Base-by-base conservation (phyloP, 345 rosid species). In the Geranium rotundifolium region DNA sequence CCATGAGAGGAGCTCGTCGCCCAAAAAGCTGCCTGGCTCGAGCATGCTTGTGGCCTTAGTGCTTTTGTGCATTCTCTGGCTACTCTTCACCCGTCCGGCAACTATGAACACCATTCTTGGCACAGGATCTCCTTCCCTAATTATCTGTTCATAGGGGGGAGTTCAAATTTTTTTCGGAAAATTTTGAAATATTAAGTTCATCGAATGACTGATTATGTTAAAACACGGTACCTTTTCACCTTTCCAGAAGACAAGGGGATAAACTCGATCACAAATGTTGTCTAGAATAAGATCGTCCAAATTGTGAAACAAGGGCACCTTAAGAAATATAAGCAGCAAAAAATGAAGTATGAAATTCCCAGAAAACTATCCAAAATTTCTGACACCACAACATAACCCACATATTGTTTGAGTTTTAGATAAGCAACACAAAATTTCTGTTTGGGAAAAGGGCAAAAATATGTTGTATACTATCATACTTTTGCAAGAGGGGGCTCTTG, bases 1-100 rank as follows among this genome's bases (percentile, higher is more conserved):
- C 86, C 88, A 85, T n/a, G 84, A 79, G 23, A 83, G 79, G 34
- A 85, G 78, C 66, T 85, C 88, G 17, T 85, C 88, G 3, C 91
- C 91, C 0, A 83, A n/a, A 68, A 83, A 85, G 18, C 83, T 78
- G n/a, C 91, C 88, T 1, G 84, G 63, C 31, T 79, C 82, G 1
- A 83, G 69, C 29, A 76, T 60, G 49, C 80, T 81, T 1, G 82
- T 58, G 16, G 80, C 85, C 10, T 71, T 60, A 63, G 59, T 71
- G 64, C 84, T 83, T 72, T 81, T 73, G 72, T 78, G 74, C 2
- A 85, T 80, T 66, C 68, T 70, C 67, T 83, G 91, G 71, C 31
- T 71, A 4, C 86, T 73, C 29, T 67, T 71, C 15, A 81, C 67
- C 0, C 75, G 67, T 29, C 91, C 91, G 0, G 68, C 77, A 31